Percentiles rank a stretch among this genome's conserved stretches.
Conservation (phyloP, 441 rosid species). For the Brassica balearica region DNA sequence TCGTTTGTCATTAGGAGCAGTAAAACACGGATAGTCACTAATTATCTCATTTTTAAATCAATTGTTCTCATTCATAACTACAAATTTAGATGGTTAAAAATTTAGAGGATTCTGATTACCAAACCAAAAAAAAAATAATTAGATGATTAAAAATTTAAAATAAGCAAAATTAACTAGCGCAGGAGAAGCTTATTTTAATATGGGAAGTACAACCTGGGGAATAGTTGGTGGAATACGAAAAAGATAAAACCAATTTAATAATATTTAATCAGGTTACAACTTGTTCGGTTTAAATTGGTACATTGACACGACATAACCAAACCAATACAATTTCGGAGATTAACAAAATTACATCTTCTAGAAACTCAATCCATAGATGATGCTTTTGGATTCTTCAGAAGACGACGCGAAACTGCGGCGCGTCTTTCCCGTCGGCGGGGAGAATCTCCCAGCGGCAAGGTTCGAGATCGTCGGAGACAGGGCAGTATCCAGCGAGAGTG, state of each 20-base stretch:
- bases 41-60: not conserved
- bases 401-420: slow-evolving; percentile 93
- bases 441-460: slow-evolving; percentile 96
- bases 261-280: not conserved
- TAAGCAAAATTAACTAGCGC: not conserved
- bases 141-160: slow-evolving; percentile 1
- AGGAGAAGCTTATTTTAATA: not conserved
- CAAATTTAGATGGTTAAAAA: not conserved
- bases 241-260: too few relatives aligned
- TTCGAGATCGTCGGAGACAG: slow-evolving; percentile 90
- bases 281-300: slow-evolving; percentile 12
- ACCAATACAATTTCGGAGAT: slow-evolving; percentile 31
- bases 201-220: not conserved
- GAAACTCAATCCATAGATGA: not conserved
- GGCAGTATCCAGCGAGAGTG: slow-evolving; percentile 89
- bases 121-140: too few relatives aligned
- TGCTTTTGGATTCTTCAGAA: slow-evolving; percentile 49
- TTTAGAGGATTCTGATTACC: too few relatives aligned
- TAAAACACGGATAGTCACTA: slow-evolving; percentile 42
- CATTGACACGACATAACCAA: slow-evolving; percentile 33
- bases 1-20: slow-evolving; percentile 34
- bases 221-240: too few relatives aligned
- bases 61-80: not conserved
- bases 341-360: slow-evolving; percentile 16
- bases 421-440: slow-evolving; percentile 74